Evolutionary conservation across 1,284 basidiomycete species (phyloP), one percentile per base, ranked within the genome.

Genomic region (Leucoagaricus sp.): DNA sequence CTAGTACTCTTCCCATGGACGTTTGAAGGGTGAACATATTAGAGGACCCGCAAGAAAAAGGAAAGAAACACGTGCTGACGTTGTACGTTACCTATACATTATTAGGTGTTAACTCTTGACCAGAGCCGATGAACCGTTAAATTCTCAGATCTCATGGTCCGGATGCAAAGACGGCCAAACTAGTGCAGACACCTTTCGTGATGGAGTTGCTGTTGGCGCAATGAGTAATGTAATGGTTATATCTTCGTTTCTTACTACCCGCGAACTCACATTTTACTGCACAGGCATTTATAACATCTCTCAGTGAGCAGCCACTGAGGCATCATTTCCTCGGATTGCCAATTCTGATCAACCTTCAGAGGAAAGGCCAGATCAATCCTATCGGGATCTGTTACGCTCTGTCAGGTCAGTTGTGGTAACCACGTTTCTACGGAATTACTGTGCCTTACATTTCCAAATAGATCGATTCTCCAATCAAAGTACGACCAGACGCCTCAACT

Each of bases 401-500:
- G 72, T 96, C 57, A 83, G 91, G 79, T 81, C 53, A 26, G 71
- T 62, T 44, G 55, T 19, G 26, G 8, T 2, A 23, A 4, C 15
- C 12, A 17, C 17, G 19, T 28, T 41, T 10, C 19, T 26, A 52
- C 13, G 44, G 15, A 31, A 7, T 2, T n/a, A 31, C 41, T 42
- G 10, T 23, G 36, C 6, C 38, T 45, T 31, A 38, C n/a, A 21
- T 40, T 4, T 5, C 19, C 46, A 6, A n/a, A 50, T 52, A 81
- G 80, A 49, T 69, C 72, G 13, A 81, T 88, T 58, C 71, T 90
- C 47, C 72, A 77, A 53, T 77, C 78, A 44, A 80, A 84, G 66
- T 95, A 88, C 67, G 82, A 80, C 58, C 93, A 95, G 78, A 91
- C 86, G 67, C 91, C 93, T 1, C 93, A 90, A 68, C 67, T 91